phyloP scores from a whole-genome alignment of 1,139 yeast species.

The Blastobotrys raffinosifermentans region DNA sequence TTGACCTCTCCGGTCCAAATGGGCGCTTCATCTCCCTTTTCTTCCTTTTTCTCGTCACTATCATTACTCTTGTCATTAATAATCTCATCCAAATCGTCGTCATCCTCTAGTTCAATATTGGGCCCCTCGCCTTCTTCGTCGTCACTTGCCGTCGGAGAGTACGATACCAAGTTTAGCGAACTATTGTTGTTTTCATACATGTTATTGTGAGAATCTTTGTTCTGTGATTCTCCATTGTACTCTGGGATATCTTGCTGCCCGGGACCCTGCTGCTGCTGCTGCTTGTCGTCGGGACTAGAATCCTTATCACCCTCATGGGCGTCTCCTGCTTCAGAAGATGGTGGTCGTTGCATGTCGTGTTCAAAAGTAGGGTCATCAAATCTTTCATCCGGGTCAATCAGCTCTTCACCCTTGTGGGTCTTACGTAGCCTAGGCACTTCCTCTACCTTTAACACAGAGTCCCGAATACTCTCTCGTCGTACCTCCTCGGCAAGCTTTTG shows the following conservation, averaged over 20 bases:
- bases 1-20: conserved; percentile 55
- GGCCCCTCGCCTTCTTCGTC: conserved; percentile 7
- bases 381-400: conserved; percentile 49
- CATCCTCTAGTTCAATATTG: conserved; percentile 20
- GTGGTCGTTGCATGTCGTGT: conserved; percentile 1
- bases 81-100: conserved; percentile 34
- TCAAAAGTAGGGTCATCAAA: conserved; percentile 4
- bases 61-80: conserved; percentile 24
- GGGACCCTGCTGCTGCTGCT: conserved; percentile 1
- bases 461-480: conserved; percentile 59
- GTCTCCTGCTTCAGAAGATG: conserved; percentile 4
- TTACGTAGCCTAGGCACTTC: conserved; percentile 61
- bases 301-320: not conserved
- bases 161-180: conserved; percentile 17
- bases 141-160: conserved; percentile 18
- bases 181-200: conserved; percentile 9
- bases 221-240: conserved; percentile 6
- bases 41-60: too few species aligned
- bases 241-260: not conserved
- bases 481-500: conserved; percentile 66
- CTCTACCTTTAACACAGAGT: conserved; percentile 52
- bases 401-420: conserved; percentile 84
- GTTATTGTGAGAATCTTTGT: conserved; percentile 1
- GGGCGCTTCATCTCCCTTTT: not conserved
- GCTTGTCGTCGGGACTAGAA: not conserved